Percentiles rank a stretch among this genome's conserved stretches.
Conservation (phyloP, 1,284 basidiomycete genomes). For the Ganoderma boninense region DNA sequence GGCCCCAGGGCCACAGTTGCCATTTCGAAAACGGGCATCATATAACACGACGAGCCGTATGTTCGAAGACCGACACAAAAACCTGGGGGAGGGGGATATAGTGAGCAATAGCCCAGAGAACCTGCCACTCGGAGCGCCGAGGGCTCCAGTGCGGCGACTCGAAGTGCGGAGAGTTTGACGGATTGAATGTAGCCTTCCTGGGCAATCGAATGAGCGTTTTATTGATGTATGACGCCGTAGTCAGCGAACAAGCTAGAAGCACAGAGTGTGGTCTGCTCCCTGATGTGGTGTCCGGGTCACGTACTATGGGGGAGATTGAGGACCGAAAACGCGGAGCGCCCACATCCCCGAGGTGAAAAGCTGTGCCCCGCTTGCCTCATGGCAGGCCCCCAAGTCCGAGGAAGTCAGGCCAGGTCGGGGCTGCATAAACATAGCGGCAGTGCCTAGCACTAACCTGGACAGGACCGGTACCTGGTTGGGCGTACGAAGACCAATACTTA, state of each 20-base stretch:
- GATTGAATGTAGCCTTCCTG: neutral
- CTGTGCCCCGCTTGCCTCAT: neutral
- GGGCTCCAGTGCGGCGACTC: neutral
- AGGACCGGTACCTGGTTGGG: neutral
- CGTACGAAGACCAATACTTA: neutral
- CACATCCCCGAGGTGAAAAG: neutral
- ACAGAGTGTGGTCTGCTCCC: neutral
- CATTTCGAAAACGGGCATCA: neutral
- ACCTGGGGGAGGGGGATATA: neutral
- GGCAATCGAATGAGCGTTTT: neutral
- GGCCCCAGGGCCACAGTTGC: neutral
- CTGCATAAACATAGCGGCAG: neutral
- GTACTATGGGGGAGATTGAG: neutral
- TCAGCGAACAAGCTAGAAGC: neutral
- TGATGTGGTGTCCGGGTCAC: neutral
- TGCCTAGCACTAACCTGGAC: conserved; percentile 1
- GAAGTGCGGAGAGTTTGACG: neutral
- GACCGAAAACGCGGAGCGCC: neutral
- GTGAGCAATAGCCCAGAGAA: neutral
- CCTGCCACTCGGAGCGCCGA: neutral
- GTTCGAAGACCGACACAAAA: neutral
- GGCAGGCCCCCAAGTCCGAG: neutral
- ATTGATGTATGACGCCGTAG: neutral
- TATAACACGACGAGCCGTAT: neutral
- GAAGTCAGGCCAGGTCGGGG: neutral